Evolutionary conservation across 768 basidiomycete genomes (phyloP), one percentile per base, ranked within the genome.

Genomic region (Mycena latifolia): DNA sequence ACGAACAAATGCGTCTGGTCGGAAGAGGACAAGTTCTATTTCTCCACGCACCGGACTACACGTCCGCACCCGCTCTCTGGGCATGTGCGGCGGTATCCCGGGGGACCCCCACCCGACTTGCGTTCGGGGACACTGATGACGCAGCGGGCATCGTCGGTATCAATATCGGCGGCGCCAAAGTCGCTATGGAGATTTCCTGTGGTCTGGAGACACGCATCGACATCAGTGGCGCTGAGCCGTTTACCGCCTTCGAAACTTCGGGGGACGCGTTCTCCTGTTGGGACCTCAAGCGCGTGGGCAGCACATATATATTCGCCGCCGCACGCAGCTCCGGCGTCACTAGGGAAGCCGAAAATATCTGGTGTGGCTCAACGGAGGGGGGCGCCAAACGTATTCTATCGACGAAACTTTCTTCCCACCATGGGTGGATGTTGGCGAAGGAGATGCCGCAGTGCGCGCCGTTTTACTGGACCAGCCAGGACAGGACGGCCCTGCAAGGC

Each of bases 391-490:
- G 54, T 35, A 28, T 41, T 46, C 48, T 69, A 27, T 33, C 50
- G 33, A 65, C 55, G 15, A 62, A 63, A 41, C 68, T 69, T 35
- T 69, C 68, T 20, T 62, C 68, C 35, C 68, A 69, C 45, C 55
- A 69, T 31, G 46, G 50, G 45, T 66, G 68, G 68, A 55, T 63
- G 50, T 5, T 22, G n/a, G 37, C 18, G 24, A 61, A 59, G 28
- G 64, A 69, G 27, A 24, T 59, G 33, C 68, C 68, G 18, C 60
- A 63, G 22, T 53, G 56, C 27, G 61, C 57, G 9, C 64, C 68
- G 11, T 69, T 69, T 39, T 66, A 57, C n/a, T 69, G 68, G 64
- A 63, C 28, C 27, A 31, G 28, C 28, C 55, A 53, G 33, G 68
- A 66, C 29, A 64, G 68, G 0, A 66, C 61, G 9, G 50, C 48